These are phyloP conservation scores for Solanum peruvianum DNA, from an alignment of 257 asterid genomes.

Conservation along the genomic window DNA sequence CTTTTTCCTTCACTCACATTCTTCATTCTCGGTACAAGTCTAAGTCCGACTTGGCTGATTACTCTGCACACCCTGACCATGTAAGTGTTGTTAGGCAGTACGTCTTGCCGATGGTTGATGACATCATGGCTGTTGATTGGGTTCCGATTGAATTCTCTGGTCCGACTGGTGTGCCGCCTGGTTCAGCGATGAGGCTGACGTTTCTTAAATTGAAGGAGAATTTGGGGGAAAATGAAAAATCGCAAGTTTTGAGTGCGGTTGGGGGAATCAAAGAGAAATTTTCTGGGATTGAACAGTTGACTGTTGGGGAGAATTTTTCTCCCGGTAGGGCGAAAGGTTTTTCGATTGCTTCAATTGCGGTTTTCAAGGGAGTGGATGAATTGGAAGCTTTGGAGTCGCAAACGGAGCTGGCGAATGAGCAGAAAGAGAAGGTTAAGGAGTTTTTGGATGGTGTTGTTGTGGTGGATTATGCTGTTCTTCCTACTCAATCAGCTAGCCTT, in stretches of 20 bases:
- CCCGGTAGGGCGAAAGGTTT: slow-evolving; percentile 75
- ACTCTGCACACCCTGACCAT: slow-evolving; percentile 54
- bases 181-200: slow-evolving; percentile 41
- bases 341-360: slow-evolving; percentile 65
- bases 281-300: slow-evolving; percentile 38
- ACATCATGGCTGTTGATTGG: slow-evolving; percentile 79
- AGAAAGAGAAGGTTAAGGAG: slow-evolving; percentile 50
- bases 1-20: slow-evolving; percentile 75
- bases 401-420: slow-evolving; percentile 27
- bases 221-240: slow-evolving; percentile 31
- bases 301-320: slow-evolving; percentile 72
- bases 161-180: slow-evolving; percentile 16
- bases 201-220: slow-evolving; percentile 49
- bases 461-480: slow-evolving; percentile 44
- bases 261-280: slow-evolving; percentile 42
- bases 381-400: slow-evolving; percentile 47
- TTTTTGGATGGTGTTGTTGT: slow-evolving; percentile 53
- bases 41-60: slow-evolving; percentile 42
- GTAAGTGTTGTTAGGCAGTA: slow-evolving; percentile 32
- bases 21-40: slow-evolving; percentile 75
- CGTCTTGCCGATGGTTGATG: slow-evolving; percentile 39
- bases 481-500: slow-evolving; percentile 35
- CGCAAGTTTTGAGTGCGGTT: slow-evolving; percentile 20
- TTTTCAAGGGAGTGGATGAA: slow-evolving; percentile 39
- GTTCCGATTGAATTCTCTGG: slow-evolving; percentile 22